Percentiles rank a stretch among this genome's conserved stretches.
Conservation (phyloP, 1,284 basidiomycete genomes). For the Apiotrichum akiyoshidainum region DNA sequence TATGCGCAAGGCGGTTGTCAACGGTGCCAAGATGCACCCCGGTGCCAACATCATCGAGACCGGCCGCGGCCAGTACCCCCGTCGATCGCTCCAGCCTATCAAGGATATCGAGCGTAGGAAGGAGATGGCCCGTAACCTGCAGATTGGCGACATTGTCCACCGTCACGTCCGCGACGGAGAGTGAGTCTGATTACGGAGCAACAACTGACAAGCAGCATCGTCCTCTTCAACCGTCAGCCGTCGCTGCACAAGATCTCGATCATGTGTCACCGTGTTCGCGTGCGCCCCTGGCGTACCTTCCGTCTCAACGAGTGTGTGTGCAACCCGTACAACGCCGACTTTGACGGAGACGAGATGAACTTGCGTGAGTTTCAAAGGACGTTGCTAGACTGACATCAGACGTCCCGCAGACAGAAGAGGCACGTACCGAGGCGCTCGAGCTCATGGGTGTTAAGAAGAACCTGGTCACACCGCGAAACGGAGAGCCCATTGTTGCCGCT, state of each 20-base stretch:
- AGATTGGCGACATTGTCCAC: constrained; percentile 50
- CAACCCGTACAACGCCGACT: constrained; percentile 98
- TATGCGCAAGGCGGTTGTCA: constrained; percentile 74
- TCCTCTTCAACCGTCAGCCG: constrained; percentile 98
- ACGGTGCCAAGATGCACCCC: constrained; percentile 88
- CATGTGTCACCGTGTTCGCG: constrained; percentile 90
- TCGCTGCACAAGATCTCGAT: constrained; percentile 98
- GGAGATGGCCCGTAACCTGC: constrained; percentile 41
- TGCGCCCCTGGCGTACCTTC: constrained; percentile 97
- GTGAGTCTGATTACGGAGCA: too few relatives aligned
- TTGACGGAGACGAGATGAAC: constrained; percentile 99
- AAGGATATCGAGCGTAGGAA: constrained; percentile 39
- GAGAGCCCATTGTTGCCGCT: constrained; percentile 96
- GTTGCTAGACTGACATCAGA: constrained; percentile 56
- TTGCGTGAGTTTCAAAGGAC: constrained; percentile 63
- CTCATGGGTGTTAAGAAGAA: constrained; percentile 98
- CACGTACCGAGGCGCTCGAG: constrained; percentile 92
- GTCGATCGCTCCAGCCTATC: constrained; percentile 27
- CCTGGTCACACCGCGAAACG: constrained; percentile 93
- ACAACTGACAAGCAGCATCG: constrained; percentile 55
- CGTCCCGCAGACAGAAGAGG: constrained; percentile 98
- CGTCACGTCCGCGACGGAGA: constrained; percentile 91
- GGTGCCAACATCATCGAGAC: constrained; percentile 91
- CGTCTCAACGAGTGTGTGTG: constrained; percentile 99
- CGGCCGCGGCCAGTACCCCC: constrained; percentile 23